Base-by-base conservation (phyloP, 352 stramenopile genomes). In the Phytophthora citricola region DNA sequence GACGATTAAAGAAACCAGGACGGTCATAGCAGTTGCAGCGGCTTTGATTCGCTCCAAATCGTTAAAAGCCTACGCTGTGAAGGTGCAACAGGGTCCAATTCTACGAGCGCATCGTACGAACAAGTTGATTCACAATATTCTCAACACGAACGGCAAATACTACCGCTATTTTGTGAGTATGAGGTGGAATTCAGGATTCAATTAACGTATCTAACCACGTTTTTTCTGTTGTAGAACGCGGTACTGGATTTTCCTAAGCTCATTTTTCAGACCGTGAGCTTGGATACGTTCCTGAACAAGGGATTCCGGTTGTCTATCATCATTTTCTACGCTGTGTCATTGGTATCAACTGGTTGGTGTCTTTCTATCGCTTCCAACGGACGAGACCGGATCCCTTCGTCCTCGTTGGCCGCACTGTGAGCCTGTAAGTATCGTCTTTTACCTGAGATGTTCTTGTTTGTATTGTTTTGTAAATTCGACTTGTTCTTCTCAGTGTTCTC, bases 141-240 rank as follows among this genome's bases (percentile, higher is more conserved):
- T 55, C 8, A 41, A 50, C 39, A 73, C 66, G 26, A 56, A 75
- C 4, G 65, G 70, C 5, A 43, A 46, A 7, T 78, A 72, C 38
- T 43, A 43, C 38, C 38, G 38, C 38, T 43, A 43, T 20, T 22
- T 22, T 20, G 38, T 43, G 15, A 43, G 38, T 43, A 8, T 43
- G 1, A 4, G 38, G 14, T 43, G 3, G 38, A 43, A 22, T 6
- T 43, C 15, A 20, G 2, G 14, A 7, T 43, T 43, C 14, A n/a
- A 43, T 0, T 10, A 20, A 22, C 17, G 17, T 20, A 20, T 20
- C 38, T 43, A 43, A 43, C 38, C 5, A 5, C 2, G 4, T 20
- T 20, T 43, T 15, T 43, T 3, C 9, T 39, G 32, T 39, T 39
- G n/a, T 20, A 43, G 38, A 43, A 43, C n/a, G 38, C 15, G n/a